These are phyloP conservation scores for Urostyla sp. DNA, from an alignment of 73 alveolate species.

Conservation along the genomic window DNA sequence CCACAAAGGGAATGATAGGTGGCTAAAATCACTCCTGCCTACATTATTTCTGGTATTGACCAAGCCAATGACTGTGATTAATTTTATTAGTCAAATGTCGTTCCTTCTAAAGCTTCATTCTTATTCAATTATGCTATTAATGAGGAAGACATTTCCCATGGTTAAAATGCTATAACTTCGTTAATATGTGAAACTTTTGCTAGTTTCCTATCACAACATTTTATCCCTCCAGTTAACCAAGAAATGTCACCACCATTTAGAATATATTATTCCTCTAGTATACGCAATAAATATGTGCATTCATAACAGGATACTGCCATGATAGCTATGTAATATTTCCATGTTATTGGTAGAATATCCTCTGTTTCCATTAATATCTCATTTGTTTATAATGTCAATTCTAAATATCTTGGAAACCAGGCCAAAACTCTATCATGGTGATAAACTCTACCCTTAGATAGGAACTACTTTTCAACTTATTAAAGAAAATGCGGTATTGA, in stretches of 20 bases:
- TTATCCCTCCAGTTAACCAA: conserved; percentile 59
- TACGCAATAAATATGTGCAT: conserved; percentile 51
- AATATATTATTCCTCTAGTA: conserved; percentile 60
- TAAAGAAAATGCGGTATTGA: conserved; percentile 13
- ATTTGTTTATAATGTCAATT: conserved; percentile 9
- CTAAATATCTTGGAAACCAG: conserved; percentile 63
- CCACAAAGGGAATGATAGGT: conserved; percentile 55
- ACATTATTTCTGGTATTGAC: conserved; percentile 48
- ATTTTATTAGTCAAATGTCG: too few species aligned
- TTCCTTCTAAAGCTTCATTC: neutral
- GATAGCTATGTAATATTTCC: conserved; percentile 59
- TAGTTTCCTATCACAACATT: conserved; percentile 50
- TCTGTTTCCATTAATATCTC: conserved; percentile 13
- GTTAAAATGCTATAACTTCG: conserved; percentile 56
- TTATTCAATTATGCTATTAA: conserved; percentile 13
- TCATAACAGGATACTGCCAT: conserved; percentile 67
- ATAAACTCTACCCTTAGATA: conserved; percentile 51
- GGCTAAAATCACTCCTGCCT: conserved; percentile 60
- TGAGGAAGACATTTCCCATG: conserved; percentile 54
- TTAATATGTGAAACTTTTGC: conserved; percentile 34
- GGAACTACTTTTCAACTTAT: conserved; percentile 12
- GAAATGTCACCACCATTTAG: conserved; percentile 59
- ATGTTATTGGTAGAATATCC: conserved; percentile 57
- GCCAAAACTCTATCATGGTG: conserved; percentile 55
- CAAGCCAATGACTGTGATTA: too few species aligned